These are phyloP conservation scores for Russula dissimulans DNA, from an alignment of 768 basidiomycete genomes.

Conservation along the genomic window DNA sequence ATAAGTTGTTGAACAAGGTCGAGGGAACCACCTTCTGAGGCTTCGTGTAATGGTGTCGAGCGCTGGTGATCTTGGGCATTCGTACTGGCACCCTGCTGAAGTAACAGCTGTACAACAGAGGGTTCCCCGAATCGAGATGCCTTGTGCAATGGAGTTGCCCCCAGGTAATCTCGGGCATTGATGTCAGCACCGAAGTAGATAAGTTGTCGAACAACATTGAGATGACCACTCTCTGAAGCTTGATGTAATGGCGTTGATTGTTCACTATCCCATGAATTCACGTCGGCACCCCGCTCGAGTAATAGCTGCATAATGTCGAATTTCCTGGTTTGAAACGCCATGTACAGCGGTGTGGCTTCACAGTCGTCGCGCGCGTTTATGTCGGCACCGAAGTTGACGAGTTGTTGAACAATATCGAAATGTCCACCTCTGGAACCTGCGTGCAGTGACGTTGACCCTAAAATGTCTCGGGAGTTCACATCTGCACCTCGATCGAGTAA, in stretches of 20 bases:
- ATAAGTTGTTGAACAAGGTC: too few relatives aligned
- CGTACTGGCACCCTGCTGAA: too few relatives aligned
- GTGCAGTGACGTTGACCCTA: not conserved
- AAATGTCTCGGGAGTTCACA: not conserved
- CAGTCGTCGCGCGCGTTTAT: not conserved
- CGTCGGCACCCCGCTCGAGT: not conserved
- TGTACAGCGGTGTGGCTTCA: not conserved
- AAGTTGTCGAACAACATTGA: not conserved
- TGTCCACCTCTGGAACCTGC: not conserved
- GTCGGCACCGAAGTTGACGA: too few relatives aligned
- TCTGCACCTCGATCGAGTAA: not conserved
- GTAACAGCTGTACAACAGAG: too few relatives aligned
- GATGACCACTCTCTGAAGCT: not conserved
- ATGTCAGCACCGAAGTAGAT: not conserved
- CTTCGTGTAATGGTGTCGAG: too few relatives aligned
- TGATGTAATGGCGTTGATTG: not conserved
- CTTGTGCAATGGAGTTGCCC: too few relatives aligned
- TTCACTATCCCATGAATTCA: not conserved
- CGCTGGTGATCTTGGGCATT: too few relatives aligned
- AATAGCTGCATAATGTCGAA: not conserved
- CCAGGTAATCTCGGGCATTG: not conserved
- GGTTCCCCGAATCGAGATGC: too few relatives aligned
- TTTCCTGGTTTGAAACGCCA: not conserved
- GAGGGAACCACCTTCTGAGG: too few relatives aligned
- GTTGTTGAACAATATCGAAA: not conserved